Evolutionary conservation across 148 eudicot species (phyloP), one percentile per base, ranked within the genome.

Genomic region (Fallopia convolvulus): DNA sequence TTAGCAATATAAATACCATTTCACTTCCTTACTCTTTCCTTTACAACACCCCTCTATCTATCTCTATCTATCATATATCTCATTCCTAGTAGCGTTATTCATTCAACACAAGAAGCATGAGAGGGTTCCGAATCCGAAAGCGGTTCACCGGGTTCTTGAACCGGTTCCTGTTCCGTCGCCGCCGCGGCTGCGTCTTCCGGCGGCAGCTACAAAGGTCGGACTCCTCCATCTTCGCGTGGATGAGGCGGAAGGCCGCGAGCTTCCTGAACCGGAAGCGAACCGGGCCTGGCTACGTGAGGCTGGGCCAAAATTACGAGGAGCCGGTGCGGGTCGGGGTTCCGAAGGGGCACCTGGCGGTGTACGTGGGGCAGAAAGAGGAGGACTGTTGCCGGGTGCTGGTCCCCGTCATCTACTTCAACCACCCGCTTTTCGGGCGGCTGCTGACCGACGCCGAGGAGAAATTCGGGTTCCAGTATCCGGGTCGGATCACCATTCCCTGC

Each of bases 401-500:
- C 71, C 98, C 97, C 44, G 89, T 93, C 56, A 36, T 93, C n/a
- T 87, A 90, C 63, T 83, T 93, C 32, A 93, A 91, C 65, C 98
- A 93, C 79, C 98, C 98, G 1, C 73, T 93, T 75, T 93, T 93
- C 80, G 90, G 44, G 74, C 81, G 85, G 26, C 66, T 93, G 70
- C 77, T 93, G 81, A 83, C 80, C 33, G 89, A 91, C 39, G 88
- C 97, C 6, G 98, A 90, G 83, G 80, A 82, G 70, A 82, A 85
- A 17, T 91, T 86, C 79, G 98, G 97, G 87, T 89, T 81, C 48
- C 46, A 91, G 74, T 88, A 93, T 76, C 86, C 90, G 75, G 97
- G 97, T 82, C 91, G 88, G 80, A 93, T 93, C 77, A 92, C 84
- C 72, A 86, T 93, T 58, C 98, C 97, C 0, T 93, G 97, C 65